Conservation (phyloP, 169 alveolate species). For the Babesia divergens region DNA sequence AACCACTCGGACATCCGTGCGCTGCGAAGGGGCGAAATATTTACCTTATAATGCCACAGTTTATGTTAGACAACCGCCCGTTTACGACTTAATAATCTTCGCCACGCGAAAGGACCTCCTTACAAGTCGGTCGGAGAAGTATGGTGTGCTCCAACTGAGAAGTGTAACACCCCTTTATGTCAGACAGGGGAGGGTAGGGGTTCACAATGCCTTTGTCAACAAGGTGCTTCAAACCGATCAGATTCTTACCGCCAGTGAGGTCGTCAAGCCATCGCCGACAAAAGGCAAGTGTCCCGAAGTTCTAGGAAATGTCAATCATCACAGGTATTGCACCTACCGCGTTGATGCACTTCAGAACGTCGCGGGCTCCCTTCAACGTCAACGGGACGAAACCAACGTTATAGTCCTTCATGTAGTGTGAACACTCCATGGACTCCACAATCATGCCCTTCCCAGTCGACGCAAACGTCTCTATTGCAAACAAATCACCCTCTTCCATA, state of each 20-base stretch:
- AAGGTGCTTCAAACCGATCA: slow-evolving; percentile 90
- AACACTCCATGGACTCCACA: slow-evolving; percentile 86
- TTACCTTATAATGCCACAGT: neutral
- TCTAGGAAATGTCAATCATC: slow-evolving; percentile 76
- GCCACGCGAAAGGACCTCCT: slow-evolving; percentile 97
- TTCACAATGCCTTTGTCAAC: slow-evolving; percentile 94
- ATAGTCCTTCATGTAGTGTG: slow-evolving; percentile 97
- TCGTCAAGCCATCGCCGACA: slow-evolving; percentile 98
- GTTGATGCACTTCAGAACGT: slow-evolving; percentile 88
- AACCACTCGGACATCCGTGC: slow-evolving; percentile 97
- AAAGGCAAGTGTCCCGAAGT: slow-evolving; percentile 97
- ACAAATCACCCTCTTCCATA: slow-evolving; percentile 99
- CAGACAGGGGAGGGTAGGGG: slow-evolving; percentile 99
- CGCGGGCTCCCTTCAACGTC: slow-evolving; percentile 90
- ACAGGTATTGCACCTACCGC: slow-evolving; percentile 65
- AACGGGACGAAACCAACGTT: slow-evolving; percentile 87
- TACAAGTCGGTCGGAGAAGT: slow-evolving; percentile 94
- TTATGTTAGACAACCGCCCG: neutral
- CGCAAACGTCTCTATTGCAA: slow-evolving; percentile 99
- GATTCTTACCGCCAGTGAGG: slow-evolving; percentile 91
- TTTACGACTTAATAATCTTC: slow-evolving; percentile 89
- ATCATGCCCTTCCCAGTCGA: slow-evolving; percentile 96
- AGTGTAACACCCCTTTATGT: slow-evolving; percentile 93
- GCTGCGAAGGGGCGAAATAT: neutral
- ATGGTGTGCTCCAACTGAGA: slow-evolving; percentile 99